A percentile compares a stretch with the other conserved stretches of the same genome.
Evolutionary conservation across 2,329 filamentous ascomycete genomes (phyloP).

Genomic region (Karstenula rhodostoma): DNA sequence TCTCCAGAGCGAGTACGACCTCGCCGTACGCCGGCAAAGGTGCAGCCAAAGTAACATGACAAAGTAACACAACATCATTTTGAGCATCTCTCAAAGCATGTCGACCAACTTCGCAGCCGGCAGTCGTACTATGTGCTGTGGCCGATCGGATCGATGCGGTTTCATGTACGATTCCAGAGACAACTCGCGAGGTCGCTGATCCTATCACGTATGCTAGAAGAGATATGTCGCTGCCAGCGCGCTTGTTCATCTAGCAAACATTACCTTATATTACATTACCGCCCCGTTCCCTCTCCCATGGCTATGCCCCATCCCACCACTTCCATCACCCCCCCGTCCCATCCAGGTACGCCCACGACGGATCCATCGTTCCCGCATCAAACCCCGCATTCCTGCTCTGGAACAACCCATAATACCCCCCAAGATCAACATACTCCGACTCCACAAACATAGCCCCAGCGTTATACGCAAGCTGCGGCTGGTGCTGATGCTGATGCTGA

Average conservation of each 20-base stretch:
- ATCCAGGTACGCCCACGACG: conserved; percentile 15
- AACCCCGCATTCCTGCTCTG: conserved; percentile 11
- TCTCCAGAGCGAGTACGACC: not conserved
- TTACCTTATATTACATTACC: conserved; percentile 6
- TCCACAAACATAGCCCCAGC: conserved; percentile 4
- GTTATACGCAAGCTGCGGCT: conserved; percentile 1
- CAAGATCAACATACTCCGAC: conserved; percentile 18
- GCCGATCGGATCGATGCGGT: not conserved
- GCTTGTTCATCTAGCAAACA: not conserved
- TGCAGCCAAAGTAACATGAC: not conserved
- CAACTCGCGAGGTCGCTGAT: not conserved
- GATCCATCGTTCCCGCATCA: conserved; percentile 5
- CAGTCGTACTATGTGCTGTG: not conserved
- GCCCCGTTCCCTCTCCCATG: conserved; percentile 1
- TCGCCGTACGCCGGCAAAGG: not conserved
- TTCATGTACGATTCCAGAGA: not conserved
- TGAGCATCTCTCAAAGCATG: not conserved
- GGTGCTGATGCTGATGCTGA: not conserved
- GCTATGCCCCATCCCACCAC: conserved; percentile 2
- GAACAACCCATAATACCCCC: conserved; percentile 22
- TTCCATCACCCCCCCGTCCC: not conserved
- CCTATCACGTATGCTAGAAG: not conserved
- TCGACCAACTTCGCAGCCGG: no score
- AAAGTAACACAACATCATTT: not conserved
- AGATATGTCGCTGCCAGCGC: not conserved